Percentiles rank a stretch among this genome's conserved stretches.
phyloP scores from a whole-genome alignment of 2,329 filamentous ascomycete species.

The Colletotrichum horii region DNA sequence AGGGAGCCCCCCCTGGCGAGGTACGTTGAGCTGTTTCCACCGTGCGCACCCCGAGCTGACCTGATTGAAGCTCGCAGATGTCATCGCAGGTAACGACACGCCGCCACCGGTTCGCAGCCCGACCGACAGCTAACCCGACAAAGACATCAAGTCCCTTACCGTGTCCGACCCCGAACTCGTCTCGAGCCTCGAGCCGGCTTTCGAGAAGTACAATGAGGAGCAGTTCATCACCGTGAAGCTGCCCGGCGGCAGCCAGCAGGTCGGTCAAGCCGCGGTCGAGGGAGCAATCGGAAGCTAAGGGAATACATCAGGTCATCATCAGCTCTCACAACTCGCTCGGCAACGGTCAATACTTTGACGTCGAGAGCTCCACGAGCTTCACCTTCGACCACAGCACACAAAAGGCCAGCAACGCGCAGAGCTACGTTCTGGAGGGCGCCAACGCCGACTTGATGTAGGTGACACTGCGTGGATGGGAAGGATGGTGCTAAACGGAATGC shows the following conservation, averaged over 20 bases:
- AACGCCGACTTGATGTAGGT: conserved; percentile 82
- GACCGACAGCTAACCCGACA: conserved; percentile 10
- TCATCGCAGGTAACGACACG: conserved; percentile 73
- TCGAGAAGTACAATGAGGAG: conserved; percentile 95
- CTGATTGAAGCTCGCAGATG: conserved; percentile 74
- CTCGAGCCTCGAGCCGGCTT: conserved; percentile 78
- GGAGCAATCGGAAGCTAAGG: not conserved
- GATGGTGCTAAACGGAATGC: conserved; percentile 25
- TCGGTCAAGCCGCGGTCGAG: conserved; percentile 22
- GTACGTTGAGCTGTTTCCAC: conserved; percentile 54
- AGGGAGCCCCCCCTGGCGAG: conserved; percentile 95
- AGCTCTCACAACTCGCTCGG: conserved; percentile 86
- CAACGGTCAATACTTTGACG: conserved; percentile 85
- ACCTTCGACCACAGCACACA: conserved; percentile 84
- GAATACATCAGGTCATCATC: conserved; percentile 71
- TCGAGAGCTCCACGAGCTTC: conserved; percentile 87
- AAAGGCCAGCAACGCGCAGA: conserved; percentile 85
- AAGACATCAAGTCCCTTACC: conserved; percentile 91
- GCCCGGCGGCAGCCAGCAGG: conserved; percentile 76
- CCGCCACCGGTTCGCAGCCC: not conserved
- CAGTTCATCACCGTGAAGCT: conserved; percentile 91
- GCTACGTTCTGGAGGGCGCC: conserved; percentile 76
- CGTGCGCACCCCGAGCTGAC: conserved; percentile 24
- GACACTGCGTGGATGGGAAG: not conserved
- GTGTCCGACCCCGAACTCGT: conserved; percentile 71